These are phyloP conservation scores for Ogataea siamensis DNA, from an alignment of 805 yeast species.

Conservation along the genomic window DNA sequence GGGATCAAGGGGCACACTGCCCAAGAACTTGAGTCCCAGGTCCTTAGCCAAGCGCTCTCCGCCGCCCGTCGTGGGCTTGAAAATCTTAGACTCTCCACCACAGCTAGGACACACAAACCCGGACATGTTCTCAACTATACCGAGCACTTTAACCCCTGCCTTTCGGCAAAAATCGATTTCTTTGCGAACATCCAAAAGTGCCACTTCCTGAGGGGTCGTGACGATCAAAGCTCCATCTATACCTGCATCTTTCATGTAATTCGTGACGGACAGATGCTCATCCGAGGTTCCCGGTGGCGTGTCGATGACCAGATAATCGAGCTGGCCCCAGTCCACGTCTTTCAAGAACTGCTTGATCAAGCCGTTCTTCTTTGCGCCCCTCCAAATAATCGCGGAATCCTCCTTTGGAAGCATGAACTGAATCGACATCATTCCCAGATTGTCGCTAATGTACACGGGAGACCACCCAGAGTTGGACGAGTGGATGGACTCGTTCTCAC, in stretches of 20 bases:
- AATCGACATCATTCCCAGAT: conserved; percentile 92
- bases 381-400: conserved; percentile 94
- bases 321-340: conserved; percentile 92
- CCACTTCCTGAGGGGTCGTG: conserved; percentile 98
- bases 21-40: conserved; percentile 72
- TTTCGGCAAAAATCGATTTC: conserved; percentile 93
- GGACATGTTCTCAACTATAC: conserved; percentile 95
- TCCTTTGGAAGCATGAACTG: conserved; percentile 92
- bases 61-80: conserved; percentile 96
- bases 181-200: conserved; percentile 89
- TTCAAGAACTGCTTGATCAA: conserved; percentile 89
- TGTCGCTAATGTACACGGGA: conserved; percentile 94
- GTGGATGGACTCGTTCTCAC: conserved; percentile 81
- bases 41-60: conserved; percentile 84
- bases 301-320: conserved; percentile 86
- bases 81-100: conserved; percentile 83
- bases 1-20: conserved; percentile 94
- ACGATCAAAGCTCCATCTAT: conserved; percentile 94
- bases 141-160: conserved; percentile 82
- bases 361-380: conserved; percentile 94
- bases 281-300: conserved; percentile 99
- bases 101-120: conserved; percentile 98
- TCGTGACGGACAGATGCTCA: conserved; percentile 89
- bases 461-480: conserved; percentile 93
- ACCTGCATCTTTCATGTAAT: conserved; percentile 83